phyloP scores from a whole-genome alignment of 1,139 yeast genomes.

The Sugiyamaella xylanicola region DNA sequence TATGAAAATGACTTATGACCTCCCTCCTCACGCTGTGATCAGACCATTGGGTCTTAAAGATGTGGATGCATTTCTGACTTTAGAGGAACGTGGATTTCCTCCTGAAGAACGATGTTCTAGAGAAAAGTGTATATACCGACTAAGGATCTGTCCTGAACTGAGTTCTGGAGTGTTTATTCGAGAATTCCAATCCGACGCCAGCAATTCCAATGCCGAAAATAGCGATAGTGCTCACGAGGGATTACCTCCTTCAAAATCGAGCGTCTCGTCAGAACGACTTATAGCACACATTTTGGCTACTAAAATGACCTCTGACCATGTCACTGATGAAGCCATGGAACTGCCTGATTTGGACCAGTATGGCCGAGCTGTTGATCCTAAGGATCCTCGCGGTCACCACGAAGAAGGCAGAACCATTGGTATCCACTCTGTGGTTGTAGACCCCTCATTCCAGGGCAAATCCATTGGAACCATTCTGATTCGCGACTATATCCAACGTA shows the following conservation, averaged over 20 bases:
- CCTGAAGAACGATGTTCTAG: conserved; percentile 62
- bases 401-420: conserved; percentile 78
- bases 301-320: conserved; percentile 55
- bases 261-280: conserved; percentile 57
- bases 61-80: conserved; percentile 56
- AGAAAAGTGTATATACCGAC: conserved; percentile 68
- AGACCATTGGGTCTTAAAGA: conserved; percentile 80
- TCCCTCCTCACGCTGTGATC: conserved; percentile 70
- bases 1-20: conserved; percentile 32
- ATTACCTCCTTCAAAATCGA: conserved; percentile 48
- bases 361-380: conserved; percentile 28
- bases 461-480: conserved; percentile 80
- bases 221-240: conserved; percentile 8
- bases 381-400: conserved; percentile 63
- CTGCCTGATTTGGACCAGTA: conserved; percentile 49
- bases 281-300: conserved; percentile 88
- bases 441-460: conserved; percentile 77
- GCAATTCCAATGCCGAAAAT: conserved; percentile 4
- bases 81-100: conserved; percentile 75
- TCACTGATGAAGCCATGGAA: conserved; percentile 70
- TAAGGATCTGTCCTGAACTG: conserved; percentile 83
- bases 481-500: conserved; percentile 87
- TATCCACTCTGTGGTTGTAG: conserved; percentile 78
- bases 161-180: conserved; percentile 85
- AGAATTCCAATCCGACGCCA: conserved; percentile 48